phyloP scores from a whole-genome alignment of 306 rosid genomes.

The Hippophae tibetana region DNA sequence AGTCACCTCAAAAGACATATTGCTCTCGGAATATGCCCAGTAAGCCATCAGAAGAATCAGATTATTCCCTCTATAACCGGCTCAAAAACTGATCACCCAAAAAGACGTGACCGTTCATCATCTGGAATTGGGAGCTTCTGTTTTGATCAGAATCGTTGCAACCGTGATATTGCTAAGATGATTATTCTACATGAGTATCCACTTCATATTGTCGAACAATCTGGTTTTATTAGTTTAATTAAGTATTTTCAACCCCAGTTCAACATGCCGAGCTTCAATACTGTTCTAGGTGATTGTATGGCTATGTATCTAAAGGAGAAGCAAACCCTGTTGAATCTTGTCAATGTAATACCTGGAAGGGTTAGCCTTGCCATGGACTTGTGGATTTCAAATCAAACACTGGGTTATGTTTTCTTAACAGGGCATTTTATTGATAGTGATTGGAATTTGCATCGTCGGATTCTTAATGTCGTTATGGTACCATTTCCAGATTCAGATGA shows the following conservation, averaged over 20 bases:
- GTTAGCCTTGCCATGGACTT: constrained; percentile 71
- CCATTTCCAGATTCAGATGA: constrained; percentile 54
- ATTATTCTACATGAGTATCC: constrained; percentile 79
- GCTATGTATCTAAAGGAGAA: constrained; percentile 52
- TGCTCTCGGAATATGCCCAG: constrained; percentile 65
- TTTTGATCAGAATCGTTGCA: constrained; percentile 62
- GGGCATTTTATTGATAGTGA: constrained; percentile 79
- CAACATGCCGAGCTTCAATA: constrained; percentile 28
- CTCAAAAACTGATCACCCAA: constrained; percentile 32
- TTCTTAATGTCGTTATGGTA: constrained; percentile 58
- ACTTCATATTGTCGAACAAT: constrained; percentile 73
- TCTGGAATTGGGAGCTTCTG: constrained; percentile 28
- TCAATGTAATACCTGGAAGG: constrained; percentile 58
- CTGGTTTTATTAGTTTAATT: constrained; percentile 54
- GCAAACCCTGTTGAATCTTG: constrained; percentile 49
- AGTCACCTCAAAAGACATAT: constrained; percentile 83
- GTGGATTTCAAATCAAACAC: constrained; percentile 57
- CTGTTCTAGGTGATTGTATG: constrained; percentile 51
- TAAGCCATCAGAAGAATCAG: constrained; percentile 46
- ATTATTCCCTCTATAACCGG: constrained; percentile 14
- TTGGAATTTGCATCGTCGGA: constrained; percentile 63
- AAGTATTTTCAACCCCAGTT: constrained; percentile 70
- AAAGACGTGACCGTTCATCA: constrained; percentile 41
- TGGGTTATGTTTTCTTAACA: constrained; percentile 56
- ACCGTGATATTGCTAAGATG: constrained; percentile 67